These are phyloP conservation scores for Gautieria morchelliformis DNA, from an alignment of 768 basidiomycete genomes.

Conservation along the genomic window DNA sequence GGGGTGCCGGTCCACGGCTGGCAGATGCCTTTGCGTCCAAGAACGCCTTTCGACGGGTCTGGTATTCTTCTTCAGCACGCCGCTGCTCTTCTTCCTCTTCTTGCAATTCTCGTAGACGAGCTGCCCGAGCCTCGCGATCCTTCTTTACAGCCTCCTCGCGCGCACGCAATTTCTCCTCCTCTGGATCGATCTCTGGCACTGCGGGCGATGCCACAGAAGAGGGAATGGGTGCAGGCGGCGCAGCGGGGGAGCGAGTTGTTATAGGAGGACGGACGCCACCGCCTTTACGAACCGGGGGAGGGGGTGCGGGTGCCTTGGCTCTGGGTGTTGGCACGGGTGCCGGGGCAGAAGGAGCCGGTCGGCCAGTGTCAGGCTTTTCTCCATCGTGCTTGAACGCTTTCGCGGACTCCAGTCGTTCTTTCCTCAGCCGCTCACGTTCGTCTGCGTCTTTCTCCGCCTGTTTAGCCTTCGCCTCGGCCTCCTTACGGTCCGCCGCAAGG, in stretches of 20 bases:
- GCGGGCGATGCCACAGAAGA: conserved; percentile 16
- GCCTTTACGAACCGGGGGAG: conserved; percentile 28
- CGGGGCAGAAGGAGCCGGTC: conserved; percentile 20
- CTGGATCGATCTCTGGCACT: conserved; percentile 49
- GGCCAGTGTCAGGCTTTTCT: conserved; percentile 22
- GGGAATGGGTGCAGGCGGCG: conserved; percentile 27
- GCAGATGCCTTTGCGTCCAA: conserved; percentile 14
- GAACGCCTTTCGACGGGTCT: conserved; percentile 20
- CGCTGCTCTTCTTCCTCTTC: conserved; percentile 51
- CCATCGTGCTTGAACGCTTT: conserved; percentile 48
- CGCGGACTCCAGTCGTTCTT: conserved; percentile 67
- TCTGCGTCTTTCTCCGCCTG: conserved; percentile 74
- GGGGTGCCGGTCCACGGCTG: conserved; percentile 1
- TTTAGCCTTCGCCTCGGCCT: conserved; percentile 78
- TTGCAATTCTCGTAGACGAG: conserved; percentile 61
- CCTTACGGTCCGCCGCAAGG: conserved; percentile 76
- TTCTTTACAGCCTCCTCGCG: conserved; percentile 66
- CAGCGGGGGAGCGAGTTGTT: conserved; percentile 15
- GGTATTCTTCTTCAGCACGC: conserved; percentile 33
- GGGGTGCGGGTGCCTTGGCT: conserved; percentile 35
- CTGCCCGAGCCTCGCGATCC: conserved; percentile 63
- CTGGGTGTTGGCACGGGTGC: conserved; percentile 28
- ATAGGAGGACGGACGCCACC: conserved; percentile 24
- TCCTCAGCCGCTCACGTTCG: conserved; percentile 64
- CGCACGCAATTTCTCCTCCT: conserved; percentile 60